A percentile compares a stretch with the other conserved stretches of the same genome.
phyloP scores from a whole-genome alignment of 352 stramenopile species.

The Globisporangium heterothallicum region DNA sequence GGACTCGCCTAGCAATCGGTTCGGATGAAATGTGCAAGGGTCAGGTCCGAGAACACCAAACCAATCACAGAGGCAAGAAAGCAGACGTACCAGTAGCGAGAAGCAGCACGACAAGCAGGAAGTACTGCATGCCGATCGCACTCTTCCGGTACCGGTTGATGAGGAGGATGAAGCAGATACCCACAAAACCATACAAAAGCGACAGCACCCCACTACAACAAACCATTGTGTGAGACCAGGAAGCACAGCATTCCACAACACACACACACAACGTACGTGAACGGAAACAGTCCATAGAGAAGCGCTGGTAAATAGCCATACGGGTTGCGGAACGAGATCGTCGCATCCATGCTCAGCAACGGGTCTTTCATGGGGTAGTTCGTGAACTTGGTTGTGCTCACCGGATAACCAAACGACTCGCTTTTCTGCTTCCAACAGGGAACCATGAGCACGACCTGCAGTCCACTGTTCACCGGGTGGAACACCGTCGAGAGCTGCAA shows the following conservation, averaged over 20 bases:
- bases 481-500: constrained; percentile 49
- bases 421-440: constrained; percentile 84
- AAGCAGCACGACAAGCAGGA: constrained; percentile 72
- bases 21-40: no score
- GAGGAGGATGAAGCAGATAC: constrained; percentile 60
- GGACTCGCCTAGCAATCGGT: constrained; percentile 66
- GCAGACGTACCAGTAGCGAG: constrained; percentile 73
- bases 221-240: constrained; percentile 3
- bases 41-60: no score
- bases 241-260: neutral
- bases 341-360: constrained; percentile 53
- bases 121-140: constrained; percentile 81
- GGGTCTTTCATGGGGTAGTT: constrained; percentile 72
- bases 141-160: constrained; percentile 64
- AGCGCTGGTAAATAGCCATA: constrained; percentile 80
- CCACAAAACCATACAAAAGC: constrained; percentile 65
- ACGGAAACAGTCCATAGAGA: constrained; percentile 76
- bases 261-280: constrained; percentile 50
- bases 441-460: constrained; percentile 67
- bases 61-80: no score
- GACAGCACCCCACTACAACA: constrained; percentile 54
- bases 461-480: constrained; percentile 34
- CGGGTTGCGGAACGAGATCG: constrained; percentile 69
- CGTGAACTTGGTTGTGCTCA: constrained; percentile 63
- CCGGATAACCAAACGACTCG: constrained; percentile 69